Evolutionary conservation across 345 rosid genomes (phyloP).

Genomic region (Fremontodendron californicum): DNA sequence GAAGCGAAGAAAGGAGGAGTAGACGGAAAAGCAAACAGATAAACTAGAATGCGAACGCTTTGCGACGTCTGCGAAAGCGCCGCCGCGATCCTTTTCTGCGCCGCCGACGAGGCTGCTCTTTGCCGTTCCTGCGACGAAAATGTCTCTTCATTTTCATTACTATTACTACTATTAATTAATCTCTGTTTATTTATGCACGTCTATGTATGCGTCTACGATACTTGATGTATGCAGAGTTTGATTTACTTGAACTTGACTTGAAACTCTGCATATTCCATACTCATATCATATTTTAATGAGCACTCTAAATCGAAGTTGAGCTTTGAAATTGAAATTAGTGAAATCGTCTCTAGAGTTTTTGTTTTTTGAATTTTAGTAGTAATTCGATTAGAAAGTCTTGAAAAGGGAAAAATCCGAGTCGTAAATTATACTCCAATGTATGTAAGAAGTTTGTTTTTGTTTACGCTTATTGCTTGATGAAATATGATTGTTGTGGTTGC

Average conservation of each 20-base stretch:
- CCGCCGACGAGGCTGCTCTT: slow-evolving; percentile 83
- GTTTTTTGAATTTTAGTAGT: too few relatives aligned
- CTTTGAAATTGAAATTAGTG: background rate
- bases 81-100: slow-evolving; percentile 77
- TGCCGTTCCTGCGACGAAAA: slow-evolving; percentile 78
- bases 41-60: slow-evolving; percentile 1
- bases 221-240: background rate
- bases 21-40: background rate
- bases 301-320: background rate
- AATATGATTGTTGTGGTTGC: background rate
- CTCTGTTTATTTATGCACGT: background rate
- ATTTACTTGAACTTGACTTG: background rate
- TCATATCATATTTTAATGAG: background rate
- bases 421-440: too few relatives aligned
- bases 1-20: slow-evolving; percentile 4
- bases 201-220: background rate
- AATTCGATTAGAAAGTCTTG: too few relatives aligned
- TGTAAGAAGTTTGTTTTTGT: too few relatives aligned
- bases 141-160: slow-evolving; percentile 19
- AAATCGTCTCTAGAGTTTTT: background rate
- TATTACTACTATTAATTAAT: background rate
- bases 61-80: slow-evolving; percentile 38
- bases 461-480: too few relatives aligned
- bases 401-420: too few relatives aligned
- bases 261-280: background rate